Percentiles rank a stretch among this genome's conserved stretches.
phyloP scores from a whole-genome alignment of 495 filamentous ascomycete genomes.

The Talaromyces stipitatus region DNA sequence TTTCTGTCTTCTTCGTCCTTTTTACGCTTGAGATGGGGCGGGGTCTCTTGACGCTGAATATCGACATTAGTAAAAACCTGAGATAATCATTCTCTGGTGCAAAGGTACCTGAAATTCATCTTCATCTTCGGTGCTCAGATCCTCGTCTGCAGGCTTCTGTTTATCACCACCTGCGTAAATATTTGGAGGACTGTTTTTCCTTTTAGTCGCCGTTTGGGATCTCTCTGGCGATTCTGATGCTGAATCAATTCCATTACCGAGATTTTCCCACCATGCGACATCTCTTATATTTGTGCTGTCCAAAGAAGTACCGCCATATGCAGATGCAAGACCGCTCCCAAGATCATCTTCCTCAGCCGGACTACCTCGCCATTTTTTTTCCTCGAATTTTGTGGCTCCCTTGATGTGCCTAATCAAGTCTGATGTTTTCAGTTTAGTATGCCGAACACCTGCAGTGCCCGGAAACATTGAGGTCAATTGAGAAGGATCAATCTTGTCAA shows the following conservation, averaged over 20 bases:
- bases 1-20: slow-evolving; percentile 5
- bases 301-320: background rate
- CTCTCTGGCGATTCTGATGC: background rate
- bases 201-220: background rate
- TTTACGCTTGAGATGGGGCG: slow-evolving; percentile 20
- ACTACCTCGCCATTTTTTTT: slow-evolving; percentile 26
- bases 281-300: slow-evolving; percentile 7
- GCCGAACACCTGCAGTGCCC: slow-evolving; percentile 42
- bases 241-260: slow-evolving; percentile 7
- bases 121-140: slow-evolving; percentile 5
- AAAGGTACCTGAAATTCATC: slow-evolving; percentile 29
- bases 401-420: slow-evolving; percentile 35
- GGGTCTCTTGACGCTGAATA: slow-evolving; percentile 31
- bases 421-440: slow-evolving; percentile 22
- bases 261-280: slow-evolving; percentile 33
- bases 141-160: background rate
- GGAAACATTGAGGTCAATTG: slow-evolving; percentile 65
- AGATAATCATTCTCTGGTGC: background rate
- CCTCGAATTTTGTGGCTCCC: slow-evolving; percentile 39
- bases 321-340: background rate
- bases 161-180: background rate
- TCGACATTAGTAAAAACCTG: background rate
- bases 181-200: background rate
- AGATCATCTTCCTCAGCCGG: background rate
- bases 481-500: slow-evolving; percentile 69